Conservation (phyloP, 164 flowering plant species). For the Magnolia officinalis region DNA sequence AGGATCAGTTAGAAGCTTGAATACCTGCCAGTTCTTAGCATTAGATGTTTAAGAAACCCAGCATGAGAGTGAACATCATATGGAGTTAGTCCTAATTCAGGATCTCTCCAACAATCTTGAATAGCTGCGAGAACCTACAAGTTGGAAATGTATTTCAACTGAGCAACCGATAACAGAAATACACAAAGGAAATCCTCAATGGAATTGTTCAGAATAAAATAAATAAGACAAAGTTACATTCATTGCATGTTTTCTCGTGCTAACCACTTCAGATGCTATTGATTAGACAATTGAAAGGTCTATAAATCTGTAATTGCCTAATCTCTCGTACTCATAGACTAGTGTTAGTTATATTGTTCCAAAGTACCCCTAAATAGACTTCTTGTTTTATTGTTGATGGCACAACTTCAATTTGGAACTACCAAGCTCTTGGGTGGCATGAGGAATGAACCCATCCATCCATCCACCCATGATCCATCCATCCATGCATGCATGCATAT, state of each 20-base stretch:
- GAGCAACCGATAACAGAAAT: neutral
- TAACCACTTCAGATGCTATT: neutral
- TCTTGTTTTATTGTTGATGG: no score
- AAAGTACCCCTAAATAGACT: no score
- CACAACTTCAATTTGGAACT: no score
- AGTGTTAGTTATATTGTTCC: no score
- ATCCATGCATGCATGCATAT: no score
- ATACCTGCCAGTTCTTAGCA: conserved; percentile 92
- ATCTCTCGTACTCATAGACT: no score
- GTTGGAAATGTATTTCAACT: conserved; percentile 5
- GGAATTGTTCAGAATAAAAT: neutral
- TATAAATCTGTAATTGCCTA: no score
- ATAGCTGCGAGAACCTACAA: conserved; percentile 70
- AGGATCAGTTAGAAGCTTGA: conserved; percentile 2
- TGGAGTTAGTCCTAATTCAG: conserved; percentile 65
- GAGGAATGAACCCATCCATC: no score
- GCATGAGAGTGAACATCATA: conserved; percentile 70
- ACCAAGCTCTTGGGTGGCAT: no score
- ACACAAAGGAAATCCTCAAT: neutral
- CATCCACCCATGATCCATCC: no score
- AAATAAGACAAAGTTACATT: no score
- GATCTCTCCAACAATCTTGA: conserved; percentile 84
- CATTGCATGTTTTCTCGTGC: neutral
- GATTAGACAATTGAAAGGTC: neutral
- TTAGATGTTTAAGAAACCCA: conserved; percentile 90